phyloP scores from a whole-genome alignment of 2,329 filamentous ascomycete genomes.

The Penicillium sclerotiorum region DNA sequence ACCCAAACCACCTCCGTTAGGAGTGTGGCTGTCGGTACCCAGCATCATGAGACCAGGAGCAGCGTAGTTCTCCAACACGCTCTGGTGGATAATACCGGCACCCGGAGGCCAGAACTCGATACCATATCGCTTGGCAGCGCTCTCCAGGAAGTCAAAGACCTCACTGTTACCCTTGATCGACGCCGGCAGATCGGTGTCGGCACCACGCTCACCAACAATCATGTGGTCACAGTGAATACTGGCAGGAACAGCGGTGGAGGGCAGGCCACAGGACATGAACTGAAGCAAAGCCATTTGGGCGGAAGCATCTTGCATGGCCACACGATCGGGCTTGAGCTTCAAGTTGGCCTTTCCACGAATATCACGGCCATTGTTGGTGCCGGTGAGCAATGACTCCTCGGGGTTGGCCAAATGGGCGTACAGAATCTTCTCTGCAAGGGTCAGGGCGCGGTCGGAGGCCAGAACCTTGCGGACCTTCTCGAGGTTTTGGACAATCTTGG shows the following conservation, averaged over 20 bases:
- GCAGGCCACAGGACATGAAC: conserved; percentile 96
- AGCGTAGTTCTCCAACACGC: conserved; percentile 95
- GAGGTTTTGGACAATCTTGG: conserved; percentile 77
- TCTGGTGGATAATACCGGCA: conserved; percentile 96
- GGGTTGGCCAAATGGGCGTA: conserved; percentile 92
- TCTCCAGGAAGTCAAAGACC: conserved; percentile 96
- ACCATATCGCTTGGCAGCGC: conserved; percentile 84
- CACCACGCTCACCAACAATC: conserved; percentile 93
- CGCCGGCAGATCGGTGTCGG: conserved; percentile 78
- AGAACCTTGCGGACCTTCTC: conserved; percentile 74
- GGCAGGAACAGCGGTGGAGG: conserved; percentile 86
- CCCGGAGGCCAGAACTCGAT: conserved; percentile 96
- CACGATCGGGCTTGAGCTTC: conserved; percentile 94
- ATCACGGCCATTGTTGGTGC: conserved; percentile 79
- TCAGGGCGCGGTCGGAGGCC: conserved; percentile 65
- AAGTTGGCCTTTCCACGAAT: conserved; percentile 88
- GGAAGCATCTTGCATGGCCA: conserved; percentile 98
- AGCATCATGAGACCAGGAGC: conserved; percentile 99
- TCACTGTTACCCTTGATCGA: conserved; percentile 93
- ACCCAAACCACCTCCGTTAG: conserved; percentile 93
- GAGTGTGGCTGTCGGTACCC: conserved; percentile 95
- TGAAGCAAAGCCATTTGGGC: conserved; percentile 98
- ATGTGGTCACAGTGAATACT: conserved; percentile 99
- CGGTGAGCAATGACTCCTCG: conserved; percentile 81
- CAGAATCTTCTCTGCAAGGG: conserved; percentile 95